Evolutionary conservation across 148 eudicot genomes (phyloP).

Genomic region (Vaccinium macrocarpon): DNA sequence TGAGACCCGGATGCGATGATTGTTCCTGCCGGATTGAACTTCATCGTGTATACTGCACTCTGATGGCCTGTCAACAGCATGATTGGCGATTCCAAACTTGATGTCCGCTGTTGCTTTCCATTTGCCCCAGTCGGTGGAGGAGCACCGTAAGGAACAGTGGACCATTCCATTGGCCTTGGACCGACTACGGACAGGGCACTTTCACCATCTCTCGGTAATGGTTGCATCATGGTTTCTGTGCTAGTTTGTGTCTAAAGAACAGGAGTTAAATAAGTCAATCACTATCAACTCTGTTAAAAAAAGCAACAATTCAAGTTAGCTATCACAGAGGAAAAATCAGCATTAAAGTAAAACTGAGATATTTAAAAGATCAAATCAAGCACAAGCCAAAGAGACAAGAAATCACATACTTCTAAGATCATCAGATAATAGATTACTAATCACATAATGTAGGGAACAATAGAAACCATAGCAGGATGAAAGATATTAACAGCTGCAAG

Average conservation of each 20-base stretch:
- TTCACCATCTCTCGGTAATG: constrained; percentile 43
- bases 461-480: not conserved
- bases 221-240: constrained; percentile 53
- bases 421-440: not conserved
- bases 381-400: not conserved
- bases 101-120: constrained; percentile 76
- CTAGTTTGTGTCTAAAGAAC: not conserved
- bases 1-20: constrained; percentile 91
- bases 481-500: not conserved
- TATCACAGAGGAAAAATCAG: not conserved
- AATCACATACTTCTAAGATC: not conserved
- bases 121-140: constrained; percentile 63
- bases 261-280: not conserved
- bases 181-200: constrained; percentile 78
- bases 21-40: constrained; percentile 88
- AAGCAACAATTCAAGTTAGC: not conserved
- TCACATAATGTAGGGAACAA: not conserved
- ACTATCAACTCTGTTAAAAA: constrained; percentile 11
- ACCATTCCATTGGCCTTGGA: constrained; percentile 83
- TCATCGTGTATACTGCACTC: constrained; percentile 87
- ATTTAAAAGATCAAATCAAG: not conserved
- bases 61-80: constrained; percentile 89
- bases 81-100: constrained; percentile 90
- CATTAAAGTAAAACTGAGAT: not conserved
- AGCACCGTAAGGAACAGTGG: constrained; percentile 47